A percentile compares a stretch with the other conserved stretches of the same genome.
These are phyloP conservation scores for Termitomyces sp. DNA, from an alignment of 768 basidiomycete species.

Conservation along the genomic window DNA sequence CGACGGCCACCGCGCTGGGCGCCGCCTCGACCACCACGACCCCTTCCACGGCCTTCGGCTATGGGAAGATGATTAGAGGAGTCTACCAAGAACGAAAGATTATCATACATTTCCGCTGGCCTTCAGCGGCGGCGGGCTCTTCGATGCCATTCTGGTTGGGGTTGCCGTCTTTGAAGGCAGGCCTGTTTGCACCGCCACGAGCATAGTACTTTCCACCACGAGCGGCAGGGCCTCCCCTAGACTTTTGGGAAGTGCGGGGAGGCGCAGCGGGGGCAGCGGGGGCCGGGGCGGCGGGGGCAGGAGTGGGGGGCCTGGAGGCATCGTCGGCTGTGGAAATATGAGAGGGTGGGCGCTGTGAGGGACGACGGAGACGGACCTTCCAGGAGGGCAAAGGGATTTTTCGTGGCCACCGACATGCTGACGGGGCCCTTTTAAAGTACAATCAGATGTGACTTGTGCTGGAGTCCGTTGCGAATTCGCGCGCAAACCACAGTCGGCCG, in stretches of 20 bases:
- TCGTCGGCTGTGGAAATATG: conserved; percentile 36
- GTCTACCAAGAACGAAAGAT: background rate
- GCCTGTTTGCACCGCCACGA: conserved; percentile 46
- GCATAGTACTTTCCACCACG: conserved; percentile 67
- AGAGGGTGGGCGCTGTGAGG: conserved; percentile 1
- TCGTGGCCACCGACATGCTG: conserved; percentile 88
- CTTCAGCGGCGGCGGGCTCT: conserved; percentile 23
- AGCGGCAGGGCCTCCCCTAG: conserved; percentile 51
- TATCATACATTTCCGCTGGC: conserved; percentile 32
- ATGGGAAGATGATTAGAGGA: conserved; percentile 5
- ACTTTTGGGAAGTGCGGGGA: conserved; percentile 37
- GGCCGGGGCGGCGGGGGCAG: conserved; percentile 29
- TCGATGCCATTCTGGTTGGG: conserved; percentile 37
- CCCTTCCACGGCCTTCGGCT: conserved; percentile 48
- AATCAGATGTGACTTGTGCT: conserved; percentile 16
- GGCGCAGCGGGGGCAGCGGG: conserved; percentile 34
- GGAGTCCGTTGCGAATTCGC: conserved; percentile 6
- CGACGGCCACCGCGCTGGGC: conserved; percentile 59
- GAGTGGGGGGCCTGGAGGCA: conserved; percentile 35
- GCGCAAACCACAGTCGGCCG: background rate
- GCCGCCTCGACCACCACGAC: conserved; percentile 46
- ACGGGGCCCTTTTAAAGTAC: conserved; percentile 49
- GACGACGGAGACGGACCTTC: conserved; percentile 47
- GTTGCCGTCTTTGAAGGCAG: conserved; percentile 29
- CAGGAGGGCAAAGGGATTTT: conserved; percentile 81